Evolutionary conservation across 2,329 filamentous ascomycete genomes (phyloP).

Genomic region (Gnomoniopsis smithogilvyi): DNA sequence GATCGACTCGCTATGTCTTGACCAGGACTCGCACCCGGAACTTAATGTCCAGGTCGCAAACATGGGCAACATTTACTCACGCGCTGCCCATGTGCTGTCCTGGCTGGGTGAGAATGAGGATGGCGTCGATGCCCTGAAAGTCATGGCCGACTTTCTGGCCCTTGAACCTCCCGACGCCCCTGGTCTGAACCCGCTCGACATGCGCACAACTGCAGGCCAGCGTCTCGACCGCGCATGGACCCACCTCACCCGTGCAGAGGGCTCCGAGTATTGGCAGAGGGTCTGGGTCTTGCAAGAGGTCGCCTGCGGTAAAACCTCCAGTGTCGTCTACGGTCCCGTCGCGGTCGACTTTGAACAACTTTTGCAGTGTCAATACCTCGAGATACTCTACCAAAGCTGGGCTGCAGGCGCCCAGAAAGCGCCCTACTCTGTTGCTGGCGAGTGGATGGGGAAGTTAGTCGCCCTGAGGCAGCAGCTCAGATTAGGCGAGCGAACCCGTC

Average conservation of each 20-base stretch:
- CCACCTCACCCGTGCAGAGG: not conserved
- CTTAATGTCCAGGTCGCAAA: constrained; percentile 1
- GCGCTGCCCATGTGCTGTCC: constrained; percentile 2
- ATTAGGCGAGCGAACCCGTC: not conserved
- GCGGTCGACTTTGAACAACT: not conserved
- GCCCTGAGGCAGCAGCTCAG: not conserved
- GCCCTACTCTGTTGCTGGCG: not conserved
- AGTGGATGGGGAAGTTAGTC: not conserved
- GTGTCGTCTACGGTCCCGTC: constrained; percentile 1
- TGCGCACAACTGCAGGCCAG: not conserved
- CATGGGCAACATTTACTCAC: constrained; percentile 5
- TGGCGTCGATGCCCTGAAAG: not conserved
- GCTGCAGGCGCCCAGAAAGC: not conserved
- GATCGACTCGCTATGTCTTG: constrained; percentile 6
- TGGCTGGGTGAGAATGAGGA: not conserved
- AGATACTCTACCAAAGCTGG: not conserved
- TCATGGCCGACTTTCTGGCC: not conserved
- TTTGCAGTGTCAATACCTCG: not conserved
- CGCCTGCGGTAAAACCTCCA: not conserved
- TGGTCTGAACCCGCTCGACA: no score
- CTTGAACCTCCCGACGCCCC: not conserved
- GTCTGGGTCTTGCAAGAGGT: constrained; percentile 7
- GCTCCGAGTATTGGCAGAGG: not conserved
- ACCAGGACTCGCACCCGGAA: constrained; percentile 2
- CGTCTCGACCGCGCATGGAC: not conserved